Evolutionary conservation across 1,284 basidiomycete species (phyloP).

Genomic region (Cystobasidium pallidum): DNA sequence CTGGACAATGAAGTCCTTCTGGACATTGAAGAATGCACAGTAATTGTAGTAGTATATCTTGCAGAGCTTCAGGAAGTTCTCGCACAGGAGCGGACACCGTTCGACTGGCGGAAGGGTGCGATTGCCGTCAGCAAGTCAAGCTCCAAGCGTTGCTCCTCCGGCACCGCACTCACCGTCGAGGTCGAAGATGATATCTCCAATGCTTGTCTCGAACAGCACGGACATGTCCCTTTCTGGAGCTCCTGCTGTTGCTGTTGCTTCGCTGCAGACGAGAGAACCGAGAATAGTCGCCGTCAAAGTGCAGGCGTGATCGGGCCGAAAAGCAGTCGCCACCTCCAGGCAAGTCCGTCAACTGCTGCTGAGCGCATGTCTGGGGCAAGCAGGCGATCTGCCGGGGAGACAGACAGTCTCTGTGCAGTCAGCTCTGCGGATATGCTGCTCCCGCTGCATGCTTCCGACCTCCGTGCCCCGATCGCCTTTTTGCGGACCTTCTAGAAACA

Average conservation of each 20-base stretch:
- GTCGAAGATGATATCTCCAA: slow-evolving; percentile 79
- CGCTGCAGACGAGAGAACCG: not conserved
- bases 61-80: slow-evolving; percentile 96
- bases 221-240: slow-evolving; percentile 73
- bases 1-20: slow-evolving; percentile 95
- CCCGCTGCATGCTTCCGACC: too few species aligned
- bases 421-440: too few species aligned
- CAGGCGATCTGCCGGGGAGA: too few species aligned
- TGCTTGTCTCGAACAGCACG: slow-evolving; percentile 90
- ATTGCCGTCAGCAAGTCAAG: too few species aligned
- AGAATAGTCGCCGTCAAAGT: not conserved
- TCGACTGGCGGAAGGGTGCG: slow-evolving; percentile 62
- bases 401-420: too few species aligned
- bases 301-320: not conserved
- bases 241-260: not conserved
- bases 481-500: slow-evolving; percentile 13
- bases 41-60: slow-evolving; percentile 96
- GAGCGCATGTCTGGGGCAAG: too few species aligned
- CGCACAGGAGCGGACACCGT: slow-evolving; percentile 81
- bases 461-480: not conserved
- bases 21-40: slow-evolving; percentile 96
- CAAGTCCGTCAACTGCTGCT: too few species aligned
- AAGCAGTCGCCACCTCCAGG: not conserved
- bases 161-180: slow-evolving; percentile 47
- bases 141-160: too few species aligned